These are phyloP conservation scores for Gigaspora rosea DNA, from an alignment of 192 early-diverging fungal genomes.

Conservation along the genomic window DNA sequence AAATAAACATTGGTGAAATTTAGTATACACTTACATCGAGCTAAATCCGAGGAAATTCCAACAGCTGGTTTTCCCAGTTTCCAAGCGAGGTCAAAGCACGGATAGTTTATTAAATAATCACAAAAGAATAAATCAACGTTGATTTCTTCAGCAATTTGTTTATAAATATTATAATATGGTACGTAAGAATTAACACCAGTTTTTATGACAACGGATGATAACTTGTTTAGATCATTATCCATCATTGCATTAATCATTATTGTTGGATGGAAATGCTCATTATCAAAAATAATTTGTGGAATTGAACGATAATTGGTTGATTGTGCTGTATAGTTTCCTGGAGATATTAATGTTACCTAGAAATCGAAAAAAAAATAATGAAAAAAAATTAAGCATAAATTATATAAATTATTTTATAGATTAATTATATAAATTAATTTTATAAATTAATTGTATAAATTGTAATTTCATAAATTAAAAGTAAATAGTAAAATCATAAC, in stretches of 20 bases:
- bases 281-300: too few relatives aligned
- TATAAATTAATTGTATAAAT: too few relatives aligned
- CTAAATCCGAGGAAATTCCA: not conserved
- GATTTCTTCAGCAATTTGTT: not conserved
- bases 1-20: not conserved
- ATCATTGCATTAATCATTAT: not conserved
- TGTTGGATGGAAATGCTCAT: not conserved
- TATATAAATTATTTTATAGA: too few relatives aligned
- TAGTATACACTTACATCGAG: too few relatives aligned
- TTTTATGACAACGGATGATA: not conserved
- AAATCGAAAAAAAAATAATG: not conserved
- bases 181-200: not conserved
- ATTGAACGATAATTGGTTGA: too few relatives aligned
- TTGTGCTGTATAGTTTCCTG: too few relatives aligned
- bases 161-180: constrained; percentile 1
- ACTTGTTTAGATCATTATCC: not conserved
- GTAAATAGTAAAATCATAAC: too few relatives aligned
- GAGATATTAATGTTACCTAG: too few relatives aligned
- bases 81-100: not conserved
- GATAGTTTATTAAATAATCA: not conserved
- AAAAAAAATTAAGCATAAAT: not conserved
- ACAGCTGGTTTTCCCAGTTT: constrained; percentile 21
- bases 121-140: constrained; percentile 19
- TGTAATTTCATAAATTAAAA: too few relatives aligned
- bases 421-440: too few relatives aligned